Conservation (phyloP, 257 asterid species). For the Nicotiana tabacum region DNA sequence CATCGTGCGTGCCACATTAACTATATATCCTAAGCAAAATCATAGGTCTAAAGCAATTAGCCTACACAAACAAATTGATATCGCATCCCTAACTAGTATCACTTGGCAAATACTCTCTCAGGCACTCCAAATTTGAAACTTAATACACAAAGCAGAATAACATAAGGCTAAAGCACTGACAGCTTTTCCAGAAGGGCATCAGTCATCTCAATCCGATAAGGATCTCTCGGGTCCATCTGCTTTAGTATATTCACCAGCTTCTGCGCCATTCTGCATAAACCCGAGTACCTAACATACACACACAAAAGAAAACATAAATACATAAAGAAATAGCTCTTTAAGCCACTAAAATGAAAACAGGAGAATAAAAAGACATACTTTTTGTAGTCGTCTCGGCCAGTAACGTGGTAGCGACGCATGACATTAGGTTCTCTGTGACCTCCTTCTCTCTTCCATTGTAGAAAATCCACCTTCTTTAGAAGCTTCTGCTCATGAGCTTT, state of each 20-base stretch:
- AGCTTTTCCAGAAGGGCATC: conserved; percentile 86
- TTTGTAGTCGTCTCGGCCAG: conserved; percentile 88
- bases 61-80: not conserved
- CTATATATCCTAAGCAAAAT: not conserved
- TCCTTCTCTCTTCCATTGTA: conserved; percentile 92
- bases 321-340: not conserved
- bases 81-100: not conserved
- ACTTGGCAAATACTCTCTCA: not conserved
- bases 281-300: conserved; percentile 53
- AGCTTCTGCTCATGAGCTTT: conserved; percentile 81
- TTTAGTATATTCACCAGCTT: conserved; percentile 79
- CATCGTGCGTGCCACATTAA: not conserved
- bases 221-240: conserved; percentile 84
- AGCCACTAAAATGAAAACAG: not conserved
- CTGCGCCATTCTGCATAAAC: conserved; percentile 81
- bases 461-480: conserved; percentile 66
- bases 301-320: not conserved
- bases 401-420: conserved; percentile 73
- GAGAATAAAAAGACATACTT: conserved; percentile 29
- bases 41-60: not conserved
- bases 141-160: not conserved
- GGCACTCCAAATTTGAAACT: not conserved
- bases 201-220: conserved; percentile 80
- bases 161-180: conserved; percentile 33
- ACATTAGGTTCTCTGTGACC: conserved; percentile 76